Base-by-base conservation (phyloP, 495 filamentous ascomycete genomes). In the Xylaria palmicola region DNA sequence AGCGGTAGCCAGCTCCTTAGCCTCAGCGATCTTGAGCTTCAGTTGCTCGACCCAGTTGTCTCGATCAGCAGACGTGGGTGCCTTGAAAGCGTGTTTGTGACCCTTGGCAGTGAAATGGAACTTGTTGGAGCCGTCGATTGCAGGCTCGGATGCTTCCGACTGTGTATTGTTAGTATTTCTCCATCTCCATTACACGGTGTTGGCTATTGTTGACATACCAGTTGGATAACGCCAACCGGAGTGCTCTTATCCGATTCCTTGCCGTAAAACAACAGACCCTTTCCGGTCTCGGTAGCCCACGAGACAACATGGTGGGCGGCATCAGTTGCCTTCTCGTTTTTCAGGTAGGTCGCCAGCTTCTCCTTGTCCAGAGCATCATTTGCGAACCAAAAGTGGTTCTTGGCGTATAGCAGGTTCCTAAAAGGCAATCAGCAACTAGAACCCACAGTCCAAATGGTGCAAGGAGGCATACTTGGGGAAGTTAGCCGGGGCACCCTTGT, bases 281-380 rank as follows among this genome's bases (percentile, higher is more conserved):
- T 97, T 70, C 94, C 93, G 60, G 94, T 98, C 79, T 95, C 85
- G 62, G 82, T 86, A 56, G 93, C 91, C 89, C 95, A 96, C 41
- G 94, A 88, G 66, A 85, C 88, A 65, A 86, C 89, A 52, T 90
- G 85, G 77, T 93, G 87, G 63, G 89, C 89, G 61, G 88, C 76
- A 13, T 90, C 87, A 39, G 79, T 74, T 45, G 88, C 77, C 88
- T 97, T 95, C 83, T 96, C 94, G 67, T 87, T 87, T 76, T 88
- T 87, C 69, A 95, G 83, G 79, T 90, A 98, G 62, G 75, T 75
- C 62, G 79, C 69, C 37, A 96, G 81, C 69, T 89, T 79, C 76
- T 94, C 89, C 62, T 85, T 76, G 69, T 92, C 84, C 49, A 93
- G 79, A 43, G 93, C 75, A 58, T 95, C 91, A 40, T 89, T 83